These are phyloP conservation scores for Penicillium subrubescens DNA, from an alignment of 495 filamentous ascomycete species.

Conservation along the genomic window DNA sequence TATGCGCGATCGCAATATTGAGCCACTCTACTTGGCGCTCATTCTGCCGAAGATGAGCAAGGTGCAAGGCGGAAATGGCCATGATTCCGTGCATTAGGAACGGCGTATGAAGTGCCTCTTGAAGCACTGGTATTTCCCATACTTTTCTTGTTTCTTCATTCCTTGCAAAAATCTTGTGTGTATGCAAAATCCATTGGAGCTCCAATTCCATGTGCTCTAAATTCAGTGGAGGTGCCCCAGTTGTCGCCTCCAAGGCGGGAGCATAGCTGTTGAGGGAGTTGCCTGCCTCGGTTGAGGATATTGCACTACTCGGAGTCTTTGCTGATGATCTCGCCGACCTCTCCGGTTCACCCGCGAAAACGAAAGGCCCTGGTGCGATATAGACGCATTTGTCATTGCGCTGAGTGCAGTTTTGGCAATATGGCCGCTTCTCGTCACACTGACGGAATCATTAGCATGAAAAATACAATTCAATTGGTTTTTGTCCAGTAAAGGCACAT, in stretches of 20 bases:
- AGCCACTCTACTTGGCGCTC: conserved; percentile 21
- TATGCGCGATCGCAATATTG: conserved; percentile 27
- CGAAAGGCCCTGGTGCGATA: conserved; percentile 14
- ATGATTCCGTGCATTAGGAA: conserved; percentile 42
- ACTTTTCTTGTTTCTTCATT: conserved; percentile 23
- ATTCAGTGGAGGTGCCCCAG: conserved; percentile 8
- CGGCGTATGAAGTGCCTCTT: conserved; percentile 35
- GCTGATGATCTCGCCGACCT: background rate
- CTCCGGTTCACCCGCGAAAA: conserved; percentile 14
- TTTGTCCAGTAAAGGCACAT: background rate
- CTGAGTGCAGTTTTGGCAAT: conserved; percentile 22
- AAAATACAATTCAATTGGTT: background rate
- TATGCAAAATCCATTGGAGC: conserved; percentile 28
- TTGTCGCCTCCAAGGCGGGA: background rate
- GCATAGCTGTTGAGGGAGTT: conserved; percentile 6
- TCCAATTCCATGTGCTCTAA: conserved; percentile 26
- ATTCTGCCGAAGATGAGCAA: conserved; percentile 23
- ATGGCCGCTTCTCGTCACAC: conserved; percentile 31
- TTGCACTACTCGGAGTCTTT: background rate
- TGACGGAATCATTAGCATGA: conserved; percentile 4
- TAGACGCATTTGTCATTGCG: conserved; percentile 28
- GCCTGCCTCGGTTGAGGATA: background rate
- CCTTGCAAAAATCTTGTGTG: conserved; percentile 22
- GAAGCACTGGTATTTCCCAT: conserved; percentile 37
- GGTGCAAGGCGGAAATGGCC: conserved; percentile 39